Base-by-base conservation (phyloP, 371 early-diverging fungal genomes). In the Zopfochytrium polystomum region DNA sequence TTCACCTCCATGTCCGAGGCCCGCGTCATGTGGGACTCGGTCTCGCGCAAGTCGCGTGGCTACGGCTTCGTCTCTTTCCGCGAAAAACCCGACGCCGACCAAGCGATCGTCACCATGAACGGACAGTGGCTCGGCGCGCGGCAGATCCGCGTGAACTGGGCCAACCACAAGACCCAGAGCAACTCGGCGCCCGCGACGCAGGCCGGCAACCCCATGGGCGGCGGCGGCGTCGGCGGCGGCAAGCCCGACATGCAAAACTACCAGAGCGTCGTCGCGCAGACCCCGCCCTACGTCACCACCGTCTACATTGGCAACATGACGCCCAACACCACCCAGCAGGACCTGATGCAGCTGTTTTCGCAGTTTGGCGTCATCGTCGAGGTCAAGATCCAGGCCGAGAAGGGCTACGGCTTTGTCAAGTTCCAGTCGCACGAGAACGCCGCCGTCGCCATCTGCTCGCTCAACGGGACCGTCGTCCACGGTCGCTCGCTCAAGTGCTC, bases 391-490 rank as follows among this genome's bases (percentile, higher is more conserved):
- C 93, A 92, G 72, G 77, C 85, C 15, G 94, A 93, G 47, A 87
- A 90, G 50, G 93, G 93, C n/a, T 93, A 85, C 68, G 93, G 89
- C 13, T 93, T 93, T 73, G 81, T 93, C 67, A 88, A 86, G 86
- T 86, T 94, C 63, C 92, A 92, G 66, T 80, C 91, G 6, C 95
- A 94, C 67, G 92, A 91, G 52, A 86, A 86, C 73, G 95, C 95
- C 11, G 85, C 93, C 7, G 80, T 81, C 52, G 90, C 94, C 25
- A 94, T 94, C 60, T 81, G 83, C 57, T 77, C 85, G 46, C 76
- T 93, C 32, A 84, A 90, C 68, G 91, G 90, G 5, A 67, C 79
- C 34, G 61, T 58, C 23, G 77, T 94, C 55, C 84, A 86, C 44
- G 90, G 89, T n/a, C 80, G 90, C 46, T 80, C 85, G 44, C 77